These are phyloP conservation scores for Garcia nutans DNA, from an alignment of 345 rosid genomes.

Conservation along the genomic window DNA sequence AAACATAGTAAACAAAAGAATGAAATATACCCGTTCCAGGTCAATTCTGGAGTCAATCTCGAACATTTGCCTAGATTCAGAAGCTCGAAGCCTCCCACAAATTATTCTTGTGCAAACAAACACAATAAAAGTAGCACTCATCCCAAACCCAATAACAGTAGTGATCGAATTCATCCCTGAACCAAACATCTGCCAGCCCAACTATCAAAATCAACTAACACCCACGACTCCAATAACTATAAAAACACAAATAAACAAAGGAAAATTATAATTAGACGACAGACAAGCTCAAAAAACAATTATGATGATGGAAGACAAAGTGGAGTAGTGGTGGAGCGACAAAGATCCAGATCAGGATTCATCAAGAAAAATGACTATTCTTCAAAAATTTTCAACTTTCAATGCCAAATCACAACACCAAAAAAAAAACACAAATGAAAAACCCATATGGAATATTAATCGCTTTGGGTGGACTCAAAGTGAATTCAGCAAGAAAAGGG, in stretches of 20 bases:
- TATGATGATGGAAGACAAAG: neutral
- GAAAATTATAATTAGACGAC: neutral
- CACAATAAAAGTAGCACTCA: conserved; percentile 61
- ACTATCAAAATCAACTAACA: conserved; percentile 9
- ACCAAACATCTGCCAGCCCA: conserved; percentile 34
- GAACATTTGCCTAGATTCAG: conserved; percentile 41
- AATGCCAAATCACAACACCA: neutral
- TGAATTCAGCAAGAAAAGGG: neutral
- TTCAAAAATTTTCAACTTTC: neutral
- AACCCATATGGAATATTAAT: conserved; percentile 21
- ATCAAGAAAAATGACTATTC: conserved; percentile 17
- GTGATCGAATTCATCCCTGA: conserved; percentile 53
- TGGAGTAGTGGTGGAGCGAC: neutral
- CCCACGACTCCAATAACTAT: neutral
- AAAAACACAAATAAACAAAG: neutral
- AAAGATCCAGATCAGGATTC: conserved; percentile 28
- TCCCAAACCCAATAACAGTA: conserved; percentile 58
- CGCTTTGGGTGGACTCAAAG: conserved; percentile 39
- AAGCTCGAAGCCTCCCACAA: conserved; percentile 49
- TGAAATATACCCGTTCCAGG: conserved; percentile 47
- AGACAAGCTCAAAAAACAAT: neutral
- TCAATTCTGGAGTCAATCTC: conserved; percentile 50
- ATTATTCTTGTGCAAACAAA: conserved; percentile 63
- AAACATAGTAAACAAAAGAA: neutral
- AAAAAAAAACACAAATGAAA: neutral